Conservation (phyloP, 306 rosid genomes). For the Prunus dulcis region DNA sequence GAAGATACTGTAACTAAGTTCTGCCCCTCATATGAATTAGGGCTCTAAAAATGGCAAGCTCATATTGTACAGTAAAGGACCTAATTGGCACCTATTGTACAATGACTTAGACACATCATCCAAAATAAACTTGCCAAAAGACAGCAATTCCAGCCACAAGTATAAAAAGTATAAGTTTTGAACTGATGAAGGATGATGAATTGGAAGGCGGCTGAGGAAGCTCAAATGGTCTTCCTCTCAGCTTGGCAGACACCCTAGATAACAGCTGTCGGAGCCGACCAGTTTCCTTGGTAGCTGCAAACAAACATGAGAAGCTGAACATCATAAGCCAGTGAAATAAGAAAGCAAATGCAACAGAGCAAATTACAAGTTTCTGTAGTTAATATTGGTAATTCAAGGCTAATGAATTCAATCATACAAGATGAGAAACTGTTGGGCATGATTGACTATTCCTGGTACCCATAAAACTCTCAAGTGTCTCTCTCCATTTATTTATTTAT, state of each 20-base stretch:
- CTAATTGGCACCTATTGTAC: slow-evolving; percentile 20
- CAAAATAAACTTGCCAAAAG: slow-evolving; percentile 60
- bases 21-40: slow-evolving; percentile 19
- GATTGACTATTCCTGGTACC: background rate
- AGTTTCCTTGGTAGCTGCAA: slow-evolving; percentile 48
- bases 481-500: background rate
- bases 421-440: background rate
- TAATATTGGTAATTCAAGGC: background rate
- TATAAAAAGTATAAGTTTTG: slow-evolving; percentile 49
- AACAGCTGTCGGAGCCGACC: slow-evolving; percentile 30
- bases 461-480: background rate
- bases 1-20: background rate
- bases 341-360: background rate
- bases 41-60: slow-evolving; percentile 18
- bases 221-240: slow-evolving; percentile 49
- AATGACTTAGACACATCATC: slow-evolving; percentile 28
- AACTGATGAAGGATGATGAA: slow-evolving; percentile 41
- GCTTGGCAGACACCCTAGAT: slow-evolving; percentile 48
- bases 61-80: slow-evolving; percentile 36
- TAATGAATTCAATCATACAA: background rate
- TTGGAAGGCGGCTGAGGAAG: slow-evolving; percentile 32
- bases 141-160: slow-evolving; percentile 67
- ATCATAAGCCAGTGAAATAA: background rate
- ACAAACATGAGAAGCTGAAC: slow-evolving; percentile 16
- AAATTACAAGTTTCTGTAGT: background rate